These are phyloP conservation scores for Bruguiera sexangula DNA, from an alignment of 345 rosid species.

Conservation along the genomic window DNA sequence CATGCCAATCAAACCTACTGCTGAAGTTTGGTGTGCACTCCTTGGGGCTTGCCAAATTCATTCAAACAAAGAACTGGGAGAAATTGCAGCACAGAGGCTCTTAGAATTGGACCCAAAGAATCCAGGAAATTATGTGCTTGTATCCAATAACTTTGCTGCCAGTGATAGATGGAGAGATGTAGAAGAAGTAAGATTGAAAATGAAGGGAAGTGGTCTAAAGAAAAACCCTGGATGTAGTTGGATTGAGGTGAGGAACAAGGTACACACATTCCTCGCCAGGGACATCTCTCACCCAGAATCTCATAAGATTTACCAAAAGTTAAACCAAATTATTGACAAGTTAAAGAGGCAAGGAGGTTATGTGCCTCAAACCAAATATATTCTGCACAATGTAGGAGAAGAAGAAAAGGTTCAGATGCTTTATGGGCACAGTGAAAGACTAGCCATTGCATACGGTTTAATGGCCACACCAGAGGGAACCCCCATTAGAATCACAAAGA, in stretches of 20 bases:
- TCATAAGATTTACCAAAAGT: slow-evolving; percentile 45
- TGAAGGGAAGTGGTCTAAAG: slow-evolving; percentile 68
- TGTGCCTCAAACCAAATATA: slow-evolving; percentile 60
- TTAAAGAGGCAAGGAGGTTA: slow-evolving; percentile 64
- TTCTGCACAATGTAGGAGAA: slow-evolving; percentile 59
- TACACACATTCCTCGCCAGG: slow-evolving; percentile 71
- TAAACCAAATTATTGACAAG: slow-evolving; percentile 47
- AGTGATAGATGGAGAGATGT: slow-evolving; percentile 72
- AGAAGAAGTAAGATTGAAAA: slow-evolving; percentile 52
- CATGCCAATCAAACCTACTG: slow-evolving; percentile 60
- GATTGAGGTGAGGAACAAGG: slow-evolving; percentile 63
- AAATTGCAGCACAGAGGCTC: slow-evolving; percentile 60
- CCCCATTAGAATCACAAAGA: slow-evolving; percentile 63
- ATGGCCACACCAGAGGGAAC: slow-evolving; percentile 42
- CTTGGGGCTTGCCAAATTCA: slow-evolving; percentile 73
- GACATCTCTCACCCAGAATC: slow-evolving; percentile 78
- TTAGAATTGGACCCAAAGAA: slow-evolving; percentile 48
- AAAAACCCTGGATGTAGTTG: slow-evolving; percentile 91
- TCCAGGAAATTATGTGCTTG: slow-evolving; percentile 80
- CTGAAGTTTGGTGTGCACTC: slow-evolving; percentile 90
- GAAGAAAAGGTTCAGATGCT: slow-evolving; percentile 66
- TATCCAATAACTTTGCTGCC: slow-evolving; percentile 74
- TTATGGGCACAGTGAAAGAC: slow-evolving; percentile 76
- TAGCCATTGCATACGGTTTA: slow-evolving; percentile 68
- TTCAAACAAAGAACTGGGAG: slow-evolving; percentile 65